These are phyloP conservation scores for Udeniomyces megalosporus DNA, from an alignment of 768 basidiomycete species.

Conservation along the genomic window DNA sequence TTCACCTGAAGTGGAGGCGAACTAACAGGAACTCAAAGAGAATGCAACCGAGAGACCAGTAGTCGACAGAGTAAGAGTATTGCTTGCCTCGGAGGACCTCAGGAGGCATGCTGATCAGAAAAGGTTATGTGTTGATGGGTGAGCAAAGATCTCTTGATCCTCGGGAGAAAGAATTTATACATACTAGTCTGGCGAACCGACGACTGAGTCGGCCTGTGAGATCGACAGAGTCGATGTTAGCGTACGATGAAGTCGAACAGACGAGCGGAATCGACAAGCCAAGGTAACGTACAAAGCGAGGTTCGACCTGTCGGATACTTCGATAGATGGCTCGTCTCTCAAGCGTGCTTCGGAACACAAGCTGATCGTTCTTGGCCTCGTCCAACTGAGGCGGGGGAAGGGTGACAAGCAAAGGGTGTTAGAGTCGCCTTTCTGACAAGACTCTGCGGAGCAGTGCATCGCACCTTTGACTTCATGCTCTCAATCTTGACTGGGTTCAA, in stretches of 20 bases:
- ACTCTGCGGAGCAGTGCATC: slow-evolving; percentile 6
- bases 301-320: slow-evolving; percentile 73
- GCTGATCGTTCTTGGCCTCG: slow-evolving; percentile 82
- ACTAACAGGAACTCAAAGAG: slow-evolving; percentile 54
- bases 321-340: slow-evolving; percentile 91
- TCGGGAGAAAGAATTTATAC: not conserved
- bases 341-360: slow-evolving; percentile 77
- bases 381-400: slow-evolving; percentile 47
- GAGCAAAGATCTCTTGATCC: too few relatives aligned
- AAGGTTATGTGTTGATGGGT: too few relatives aligned
- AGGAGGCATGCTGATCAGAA: slow-evolving; percentile 56
- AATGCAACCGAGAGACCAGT: slow-evolving; percentile 96
- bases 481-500: slow-evolving; percentile 89
- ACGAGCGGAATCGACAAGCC: not conserved
- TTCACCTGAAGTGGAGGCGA: not conserved
- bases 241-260: too few relatives aligned
- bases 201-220: slow-evolving; percentile 69
- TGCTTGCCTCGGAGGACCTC: slow-evolving; percentile 78
- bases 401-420: not conserved
- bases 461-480: slow-evolving; percentile 76
- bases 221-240: not conserved
- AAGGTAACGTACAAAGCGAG: slow-evolving; percentile 45
- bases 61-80: slow-evolving; percentile 91
- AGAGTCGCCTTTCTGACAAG: not conserved
- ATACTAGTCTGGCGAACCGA: slow-evolving; percentile 86